Evolutionary conservation across 2,329 filamentous ascomycete species (phyloP), one percentile per base, ranked within the genome.

Genomic region (Hymenoscyphus fraxineus): DNA sequence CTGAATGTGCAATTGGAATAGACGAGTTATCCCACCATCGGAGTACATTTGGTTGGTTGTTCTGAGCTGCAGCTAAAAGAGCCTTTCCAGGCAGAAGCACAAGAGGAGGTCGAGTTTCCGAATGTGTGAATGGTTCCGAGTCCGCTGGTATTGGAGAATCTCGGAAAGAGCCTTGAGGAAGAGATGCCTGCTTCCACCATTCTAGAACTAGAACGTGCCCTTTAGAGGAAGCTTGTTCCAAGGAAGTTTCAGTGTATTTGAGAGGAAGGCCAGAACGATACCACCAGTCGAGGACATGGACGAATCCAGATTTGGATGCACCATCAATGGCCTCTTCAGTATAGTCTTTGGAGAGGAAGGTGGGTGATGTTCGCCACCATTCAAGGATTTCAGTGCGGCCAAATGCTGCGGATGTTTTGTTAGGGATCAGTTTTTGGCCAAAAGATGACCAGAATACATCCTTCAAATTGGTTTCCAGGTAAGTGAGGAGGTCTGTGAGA

Each of bases 241-340:
- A 84, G 0, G 94, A 92, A 5, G 88, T 84, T 75, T 97, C 92
- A 12, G 91, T 96, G 77, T 95, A 97, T 69, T 91, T 89, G 22
- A 97, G 82, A 1, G 88, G 86, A 1, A 97, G 81, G 0, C 90
- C 90, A 0, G 89, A 92, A 27, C 89, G 84, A 75, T 90, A 90
- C 94, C 94, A 98, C 91, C 92, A 96, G 72, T 97, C 91, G 0
- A 98, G 83, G 0, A 96, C 88, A 68, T 91, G 86, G 15, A 96
- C 84, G 70, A 93, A 95, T 4, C 94, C 93, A 64, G 92, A 89
- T 62, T 90, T 88, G 1, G 91, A 96, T 6, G 94, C 94, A 38
- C 90, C 90, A 73, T 98, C 93, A 32, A 98, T 83, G 12, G 93
- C 91, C 76, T 96, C 92, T 15, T 69, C 67, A 1, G 70, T 75